Base-by-base conservation (phyloP, 148 eudicot species). In the Amaranthus cruentus region DNA sequence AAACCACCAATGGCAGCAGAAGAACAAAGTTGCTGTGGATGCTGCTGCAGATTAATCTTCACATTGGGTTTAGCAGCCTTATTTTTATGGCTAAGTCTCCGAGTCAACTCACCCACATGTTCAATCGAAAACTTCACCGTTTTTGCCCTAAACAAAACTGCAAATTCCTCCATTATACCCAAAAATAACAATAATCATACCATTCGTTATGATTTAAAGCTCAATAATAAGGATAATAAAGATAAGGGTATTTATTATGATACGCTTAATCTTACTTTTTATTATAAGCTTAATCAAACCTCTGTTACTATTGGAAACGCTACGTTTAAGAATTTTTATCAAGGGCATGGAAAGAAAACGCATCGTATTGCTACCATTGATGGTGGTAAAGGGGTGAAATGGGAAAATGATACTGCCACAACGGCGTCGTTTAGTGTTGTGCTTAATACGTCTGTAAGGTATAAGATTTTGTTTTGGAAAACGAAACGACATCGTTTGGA, bases 191-290 rank as follows among this genome's bases (percentile, higher is more conserved):
- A 28, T 11, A 78, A 78, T 66, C 64, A 54, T 67, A 75, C 80
- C 70, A 80, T 88, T 79, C 80, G 65, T 86, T 87, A 76, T 55
- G 81, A 84, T 62, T 83, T 88, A 42, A 86, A 82, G 76, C 87
- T 88, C 46, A 78, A 84, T 51, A 88, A 88, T 73, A 68, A 73
- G 47, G 10, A 21, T 9, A 86, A 88, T 85, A 72, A 75, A 42
- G 85, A 86, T 77, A 83, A 86, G 77, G 87, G 87, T 12, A 72
- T 88, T 74, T 79, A 77, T 87, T 88, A 86, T 44, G 80, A 77
- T 57, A 56, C 76, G 66, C 65, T 81, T 10, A 68, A 73, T 6
- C 54, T 81, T 2, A 73, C 75, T 3, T 73, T 81, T 60, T 81
- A 68, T 43, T 76, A 76, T 66, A 74, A 70, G 52, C 54, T 48